Base-by-base conservation (phyloP, 140 eudicot species). In the Bidens hawaiensis region DNA sequence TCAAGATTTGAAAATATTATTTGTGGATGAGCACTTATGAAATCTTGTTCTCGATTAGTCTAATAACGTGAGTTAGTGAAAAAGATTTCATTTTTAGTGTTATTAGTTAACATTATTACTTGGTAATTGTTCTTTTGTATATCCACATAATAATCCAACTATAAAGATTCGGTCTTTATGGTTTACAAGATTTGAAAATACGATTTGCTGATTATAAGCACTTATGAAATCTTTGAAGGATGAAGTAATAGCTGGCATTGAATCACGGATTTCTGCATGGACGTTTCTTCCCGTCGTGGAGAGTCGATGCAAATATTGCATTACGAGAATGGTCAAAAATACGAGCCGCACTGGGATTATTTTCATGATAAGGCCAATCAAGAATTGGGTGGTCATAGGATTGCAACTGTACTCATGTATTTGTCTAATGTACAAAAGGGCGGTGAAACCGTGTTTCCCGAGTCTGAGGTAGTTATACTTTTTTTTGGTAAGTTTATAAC, bases 361-460 rank as follows among this genome's bases (percentile, higher is more conserved):
- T 90, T 90, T 49, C 85, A 78, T 63, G 99, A 88, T 75, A 81
- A 85, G 62, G 77, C 73, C 59, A 90, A 86, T 76, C 90, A 79
- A 74, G 82, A 77, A 34, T 33, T 83, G 64, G 97, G 99, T 24
- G 99, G 99, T 56, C 96, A 93, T 62, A 83, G 96, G 26, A 74
- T 93, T 46, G 99, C 96, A 62, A 93, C 99, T 19, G 96, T 93
- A 17, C 96, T 91, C 60, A 87, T 91, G 98, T 91, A 91, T 80
- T 62, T 91, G 38, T 87, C 98, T n/a, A 60, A 81, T 54, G 96
- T 93, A 46, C 79, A 52, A 31, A 83, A 78, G 66, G 99, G 99
- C 15, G 99, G 99, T 47, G 98, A 91, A 73, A 90, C 97, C 1
- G 83, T 90, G 66, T 90, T 90, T 64, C 97, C 97, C 1, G 64